Conservation (phyloP, 805 yeast species). For the Candida verbasci region DNA sequence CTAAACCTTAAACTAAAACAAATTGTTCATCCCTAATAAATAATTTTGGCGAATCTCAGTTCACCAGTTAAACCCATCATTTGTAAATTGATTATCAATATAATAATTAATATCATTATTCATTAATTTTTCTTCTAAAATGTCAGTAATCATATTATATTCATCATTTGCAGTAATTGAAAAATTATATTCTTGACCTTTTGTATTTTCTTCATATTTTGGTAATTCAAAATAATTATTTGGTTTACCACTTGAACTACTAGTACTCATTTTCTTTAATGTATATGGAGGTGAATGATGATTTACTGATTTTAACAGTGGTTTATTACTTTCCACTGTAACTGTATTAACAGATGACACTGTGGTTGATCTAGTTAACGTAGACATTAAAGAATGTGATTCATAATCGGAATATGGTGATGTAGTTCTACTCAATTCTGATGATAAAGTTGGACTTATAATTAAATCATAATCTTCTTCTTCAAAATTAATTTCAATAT, state of each 20-base stretch:
- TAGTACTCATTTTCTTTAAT: constrained; percentile 6
- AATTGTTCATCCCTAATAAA: too few species aligned
- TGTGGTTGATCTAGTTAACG: constrained; percentile 39
- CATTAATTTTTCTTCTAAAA: constrained; percentile 36
- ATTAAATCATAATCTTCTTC: constrained; percentile 13
- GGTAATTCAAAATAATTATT: constrained; percentile 32
- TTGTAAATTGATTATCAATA: constrained; percentile 9
- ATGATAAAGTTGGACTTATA: constrained; percentile 17
- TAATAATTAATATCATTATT: constrained; percentile 36
- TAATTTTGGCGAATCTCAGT: too few species aligned
- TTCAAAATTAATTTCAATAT: constrained; percentile 9
- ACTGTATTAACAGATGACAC: constrained; percentile 29
- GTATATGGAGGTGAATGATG: constrained; percentile 10
- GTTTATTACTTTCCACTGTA: constrained; percentile 9
- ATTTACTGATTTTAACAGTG: not conserved
- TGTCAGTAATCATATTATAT: constrained; percentile 37
- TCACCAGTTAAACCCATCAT: constrained; percentile 5
- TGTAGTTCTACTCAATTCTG: constrained; percentile 31
- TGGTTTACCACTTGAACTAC: not conserved
- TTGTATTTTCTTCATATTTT: constrained; percentile 16
- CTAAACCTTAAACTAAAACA: too few species aligned
- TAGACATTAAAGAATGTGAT: constrained; percentile 32
- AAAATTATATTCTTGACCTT: constrained; percentile 13
- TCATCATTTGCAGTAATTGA: constrained; percentile 23
- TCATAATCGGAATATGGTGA: constrained; percentile 32